Conservation (phyloP, 2,329 filamentous ascomycete genomes). For the Daldinia eschscholtzii region DNA sequence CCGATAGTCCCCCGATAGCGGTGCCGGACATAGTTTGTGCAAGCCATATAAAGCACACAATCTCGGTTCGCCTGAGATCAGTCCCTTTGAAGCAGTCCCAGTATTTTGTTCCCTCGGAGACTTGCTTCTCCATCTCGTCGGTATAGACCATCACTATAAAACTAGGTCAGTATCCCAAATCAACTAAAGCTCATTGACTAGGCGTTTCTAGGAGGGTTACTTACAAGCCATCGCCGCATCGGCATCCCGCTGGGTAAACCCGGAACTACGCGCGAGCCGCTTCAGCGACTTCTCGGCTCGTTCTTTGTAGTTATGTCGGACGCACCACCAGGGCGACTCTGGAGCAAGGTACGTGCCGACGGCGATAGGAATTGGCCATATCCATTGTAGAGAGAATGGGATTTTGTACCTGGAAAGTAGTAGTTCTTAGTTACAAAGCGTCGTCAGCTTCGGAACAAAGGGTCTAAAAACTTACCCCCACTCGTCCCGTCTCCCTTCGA, state of each 20-base stretch:
- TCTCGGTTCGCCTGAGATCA: slow-evolving; percentile 56
- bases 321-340: slow-evolving; percentile 52
- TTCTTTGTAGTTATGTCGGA: slow-evolving; percentile 44
- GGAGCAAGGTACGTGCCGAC: slow-evolving; percentile 50
- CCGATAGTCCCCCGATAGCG: slow-evolving; percentile 52
- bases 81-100: slow-evolving; percentile 57
- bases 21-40: slow-evolving; percentile 52
- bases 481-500: slow-evolving; percentile 45
- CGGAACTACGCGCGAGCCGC: slow-evolving; percentile 49
- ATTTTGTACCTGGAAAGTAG: slow-evolving; percentile 47
- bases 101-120: slow-evolving; percentile 54
- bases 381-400: slow-evolving; percentile 50
- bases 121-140: slow-evolving; percentile 56
- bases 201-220: slow-evolving; percentile 8
- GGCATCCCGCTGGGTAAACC: slow-evolving; percentile 49
- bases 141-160: slow-evolving; percentile 59
- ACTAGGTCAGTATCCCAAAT: not conserved
- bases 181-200: not conserved
- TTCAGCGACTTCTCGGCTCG: slow-evolving; percentile 46
- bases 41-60: slow-evolving; percentile 53
- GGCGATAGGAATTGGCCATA: slow-evolving; percentile 50
- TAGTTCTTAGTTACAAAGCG: slow-evolving; percentile 11
- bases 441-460: not conserved
- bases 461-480: slow-evolving; percentile 47
- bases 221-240: slow-evolving; percentile 49